Evolutionary conservation across 192 early-diverging fungal genomes (phyloP).

Genomic region (Pecoramyces ruminantium): DNA sequence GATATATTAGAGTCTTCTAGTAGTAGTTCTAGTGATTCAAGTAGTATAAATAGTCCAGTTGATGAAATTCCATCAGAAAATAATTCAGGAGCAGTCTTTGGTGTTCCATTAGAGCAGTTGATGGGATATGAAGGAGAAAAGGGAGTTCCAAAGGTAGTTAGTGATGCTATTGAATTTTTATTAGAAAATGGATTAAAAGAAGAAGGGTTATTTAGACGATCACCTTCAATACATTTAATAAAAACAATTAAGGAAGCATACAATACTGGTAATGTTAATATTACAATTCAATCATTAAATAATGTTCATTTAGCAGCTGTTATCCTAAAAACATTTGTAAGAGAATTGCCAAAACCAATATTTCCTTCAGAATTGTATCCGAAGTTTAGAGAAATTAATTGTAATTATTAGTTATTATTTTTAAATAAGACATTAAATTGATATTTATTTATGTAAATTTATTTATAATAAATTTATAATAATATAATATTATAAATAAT

Average conservation of each 20-base stretch:
- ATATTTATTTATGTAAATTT: no score
- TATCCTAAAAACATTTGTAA: not conserved
- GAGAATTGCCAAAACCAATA: not conserved
- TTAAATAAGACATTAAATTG: no score
- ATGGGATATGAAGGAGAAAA: constrained; percentile 58
- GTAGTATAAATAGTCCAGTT: not conserved
- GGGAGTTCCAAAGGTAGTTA: constrained; percentile 58
- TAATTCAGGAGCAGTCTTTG: constrained; percentile 42
- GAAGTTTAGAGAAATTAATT: not conserved
- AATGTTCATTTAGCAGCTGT: not conserved
- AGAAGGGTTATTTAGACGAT: not conserved
- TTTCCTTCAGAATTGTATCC: not conserved
- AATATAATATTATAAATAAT: no score
- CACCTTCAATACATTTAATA: not conserved
- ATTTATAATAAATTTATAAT: no score
- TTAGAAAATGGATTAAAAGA: constrained; percentile 25
- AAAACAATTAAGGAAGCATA: not conserved
- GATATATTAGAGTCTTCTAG: constrained; percentile 15
- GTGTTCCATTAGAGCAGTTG: constrained; percentile 48
- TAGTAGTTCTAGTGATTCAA: constrained; percentile 9
- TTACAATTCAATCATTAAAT: not conserved
- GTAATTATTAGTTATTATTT: no score
- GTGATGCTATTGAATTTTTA: constrained; percentile 55
- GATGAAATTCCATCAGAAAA: constrained; percentile 3
- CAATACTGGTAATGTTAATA: not conserved